phyloP scores from a whole-genome alignment of 2,329 filamentous ascomycete species.

The Talaromyces pinophilus region DNA sequence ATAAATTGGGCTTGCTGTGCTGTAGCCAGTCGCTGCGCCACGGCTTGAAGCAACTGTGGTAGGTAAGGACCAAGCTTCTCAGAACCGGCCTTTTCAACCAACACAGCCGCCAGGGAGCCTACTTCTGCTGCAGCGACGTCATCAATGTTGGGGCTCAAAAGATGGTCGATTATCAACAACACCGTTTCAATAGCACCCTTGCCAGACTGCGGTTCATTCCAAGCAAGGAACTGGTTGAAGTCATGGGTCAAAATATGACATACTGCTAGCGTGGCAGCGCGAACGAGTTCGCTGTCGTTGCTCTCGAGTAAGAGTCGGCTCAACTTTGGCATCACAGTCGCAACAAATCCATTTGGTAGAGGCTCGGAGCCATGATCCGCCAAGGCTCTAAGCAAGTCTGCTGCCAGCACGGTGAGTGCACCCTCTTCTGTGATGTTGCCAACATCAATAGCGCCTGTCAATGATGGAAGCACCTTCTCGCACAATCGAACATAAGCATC shows the following conservation, averaged over 20 bases:
- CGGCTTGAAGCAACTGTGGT: constrained; percentile 81
- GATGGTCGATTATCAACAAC: constrained; percentile 85
- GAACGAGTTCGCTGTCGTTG: constrained; percentile 82
- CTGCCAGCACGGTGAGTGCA: constrained; percentile 80
- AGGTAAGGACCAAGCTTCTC: constrained; percentile 89
- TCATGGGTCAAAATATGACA: constrained; percentile 90
- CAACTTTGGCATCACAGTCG: constrained; percentile 81
- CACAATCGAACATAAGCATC: constrained; percentile 77
- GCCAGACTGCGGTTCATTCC: constrained; percentile 73
- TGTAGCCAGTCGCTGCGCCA: constrained; percentile 78
- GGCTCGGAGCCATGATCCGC: constrained; percentile 82
- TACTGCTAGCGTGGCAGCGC: constrained; percentile 80
- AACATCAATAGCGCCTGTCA: constrained; percentile 87
- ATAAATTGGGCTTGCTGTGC: constrained; percentile 88
- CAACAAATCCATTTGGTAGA: constrained; percentile 82
- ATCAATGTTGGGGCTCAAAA: constrained; percentile 80
- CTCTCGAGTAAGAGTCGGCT: constrained; percentile 79
- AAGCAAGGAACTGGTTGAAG: constrained; percentile 83
- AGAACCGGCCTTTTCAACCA: constrained; percentile 92
- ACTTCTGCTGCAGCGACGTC: constrained; percentile 96
- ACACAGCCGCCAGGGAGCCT: constrained; percentile 85
- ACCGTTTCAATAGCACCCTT: constrained; percentile 86
- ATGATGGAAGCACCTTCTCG: constrained; percentile 78
- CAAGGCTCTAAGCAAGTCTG: constrained; percentile 78
- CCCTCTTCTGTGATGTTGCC: constrained; percentile 78